Evolutionary conservation across 2,329 filamentous ascomycete species (phyloP).

Genomic region (Pleomassaria siparia): DNA sequence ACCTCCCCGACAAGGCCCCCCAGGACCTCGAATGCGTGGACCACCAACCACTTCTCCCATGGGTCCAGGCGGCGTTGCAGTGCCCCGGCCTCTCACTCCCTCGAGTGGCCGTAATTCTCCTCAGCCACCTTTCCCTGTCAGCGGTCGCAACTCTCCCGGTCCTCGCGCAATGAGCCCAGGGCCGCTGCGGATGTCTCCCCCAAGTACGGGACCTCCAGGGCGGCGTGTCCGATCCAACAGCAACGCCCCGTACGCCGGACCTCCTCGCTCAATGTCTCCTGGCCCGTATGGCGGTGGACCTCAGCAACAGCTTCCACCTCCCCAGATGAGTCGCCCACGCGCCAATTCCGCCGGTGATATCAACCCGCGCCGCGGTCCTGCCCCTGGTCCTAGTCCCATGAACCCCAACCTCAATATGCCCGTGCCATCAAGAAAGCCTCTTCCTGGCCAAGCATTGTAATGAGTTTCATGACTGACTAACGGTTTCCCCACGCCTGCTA

Average conservation of each 20-base stretch:
- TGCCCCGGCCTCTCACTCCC: constrained; percentile 48
- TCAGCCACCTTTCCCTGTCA: constrained; percentile 48
- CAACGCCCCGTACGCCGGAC: constrained; percentile 40
- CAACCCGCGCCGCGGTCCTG: constrained; percentile 29
- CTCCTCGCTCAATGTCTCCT: constrained; percentile 42
- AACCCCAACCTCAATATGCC: constrained; percentile 29
- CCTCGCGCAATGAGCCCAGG: constrained; percentile 24
- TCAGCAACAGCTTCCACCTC: constrained; percentile 29
- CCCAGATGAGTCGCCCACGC: constrained; percentile 36
- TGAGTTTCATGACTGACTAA: constrained; percentile 1
- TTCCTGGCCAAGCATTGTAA: constrained; percentile 50
- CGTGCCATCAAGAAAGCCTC: constrained; percentile 48
- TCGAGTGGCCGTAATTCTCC: constrained; percentile 50
- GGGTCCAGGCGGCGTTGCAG: constrained; percentile 34
- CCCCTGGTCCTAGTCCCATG: constrained; percentile 42
- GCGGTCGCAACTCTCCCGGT: constrained; percentile 53
- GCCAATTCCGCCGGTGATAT: constrained; percentile 42
- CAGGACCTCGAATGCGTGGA: constrained; percentile 41
- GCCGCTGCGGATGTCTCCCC: constrained; percentile 32
- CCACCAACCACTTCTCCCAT: constrained; percentile 34
- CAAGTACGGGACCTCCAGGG: constrained; percentile 12
- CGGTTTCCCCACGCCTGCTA: background rate
- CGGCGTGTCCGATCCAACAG: constrained; percentile 39
- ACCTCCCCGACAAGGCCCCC: constrained; percentile 56
- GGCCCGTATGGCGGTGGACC: constrained; percentile 42